A percentile compares a stretch with the other conserved stretches of the same genome.
phyloP scores from a whole-genome alignment of 106 monocot genomes.

The Triglochin maritima region DNA sequence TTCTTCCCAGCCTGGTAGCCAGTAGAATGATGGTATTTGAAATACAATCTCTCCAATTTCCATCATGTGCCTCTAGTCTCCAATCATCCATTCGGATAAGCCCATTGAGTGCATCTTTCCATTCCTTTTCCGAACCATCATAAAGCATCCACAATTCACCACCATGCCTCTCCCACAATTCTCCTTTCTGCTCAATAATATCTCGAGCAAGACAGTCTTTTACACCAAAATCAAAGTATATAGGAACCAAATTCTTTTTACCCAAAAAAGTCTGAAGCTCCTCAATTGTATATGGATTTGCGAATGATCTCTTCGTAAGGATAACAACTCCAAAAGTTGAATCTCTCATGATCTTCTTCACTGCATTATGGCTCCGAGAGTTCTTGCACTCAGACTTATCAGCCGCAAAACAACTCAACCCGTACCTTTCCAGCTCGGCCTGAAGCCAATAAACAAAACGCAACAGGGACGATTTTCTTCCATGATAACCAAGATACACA shows the following conservation, averaged over 20 bases:
- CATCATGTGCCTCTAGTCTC: constrained; percentile 73
- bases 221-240: constrained; percentile 63
- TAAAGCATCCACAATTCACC: constrained; percentile 85
- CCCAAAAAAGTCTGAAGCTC: constrained; percentile 61
- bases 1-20: constrained; percentile 61
- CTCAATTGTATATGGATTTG: constrained; percentile 68
- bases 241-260: constrained; percentile 60
- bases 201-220: constrained; percentile 80
- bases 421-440: constrained; percentile 81
- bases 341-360: constrained; percentile 52
- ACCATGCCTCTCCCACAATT: constrained; percentile 87
- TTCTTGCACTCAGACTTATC: constrained; percentile 62
- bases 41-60: constrained; percentile 90
- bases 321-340: constrained; percentile 68
- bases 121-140: constrained; percentile 74
- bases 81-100: constrained; percentile 44
- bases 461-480: constrained; percentile 54
- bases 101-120: constrained; percentile 76
- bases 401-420: constrained; percentile 76
- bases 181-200: constrained; percentile 73
- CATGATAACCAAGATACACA: constrained; percentile 89
- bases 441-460: constrained; percentile 91
- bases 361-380: constrained; percentile 38
- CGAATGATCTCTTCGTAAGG: constrained; percentile 78
- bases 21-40: constrained; percentile 45